These are phyloP conservation scores for Pyrenochaeta sp. DNA, from an alignment of 2,329 filamentous ascomycete species.

Conservation along the genomic window DNA sequence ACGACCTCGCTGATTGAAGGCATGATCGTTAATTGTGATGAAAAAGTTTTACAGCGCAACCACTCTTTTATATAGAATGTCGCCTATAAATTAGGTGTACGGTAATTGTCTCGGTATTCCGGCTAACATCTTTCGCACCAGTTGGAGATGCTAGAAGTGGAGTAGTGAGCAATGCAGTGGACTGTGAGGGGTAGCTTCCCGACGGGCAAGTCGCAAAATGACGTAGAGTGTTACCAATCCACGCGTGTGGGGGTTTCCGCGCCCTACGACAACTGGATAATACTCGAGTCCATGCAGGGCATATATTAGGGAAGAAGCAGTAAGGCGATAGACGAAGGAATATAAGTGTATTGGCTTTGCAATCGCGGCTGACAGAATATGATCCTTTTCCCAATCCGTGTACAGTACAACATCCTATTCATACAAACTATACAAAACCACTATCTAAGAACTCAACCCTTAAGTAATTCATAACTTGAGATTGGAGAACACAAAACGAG, in stretches of 20 bases:
- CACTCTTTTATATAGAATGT: no score
- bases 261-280: no score
- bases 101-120: not conserved
- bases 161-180: not conserved
- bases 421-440: slow-evolving; percentile 13
- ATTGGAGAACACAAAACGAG: not conserved
- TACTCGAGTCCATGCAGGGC: no score
- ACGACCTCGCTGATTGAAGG: slow-evolving; percentile 39
- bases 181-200: slow-evolving; percentile 20
- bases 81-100: no score
- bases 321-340: not conserved
- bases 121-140: slow-evolving; percentile 13
- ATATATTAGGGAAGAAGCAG: no score
- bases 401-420: slow-evolving; percentile 4
- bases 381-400: not conserved
- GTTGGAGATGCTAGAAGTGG: not conserved
- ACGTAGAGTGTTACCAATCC: slow-evolving; percentile 14
- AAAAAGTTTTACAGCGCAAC: not conserved
- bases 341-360: not conserved
- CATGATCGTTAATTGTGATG: slow-evolving; percentile 24
- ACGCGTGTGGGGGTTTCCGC: no score
- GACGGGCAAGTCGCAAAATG: slow-evolving; percentile 28
- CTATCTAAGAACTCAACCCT: not conserved
- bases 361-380: not conserved
- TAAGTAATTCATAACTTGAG: not conserved